phyloP scores from a whole-genome alignment of 1,139 yeast genomes.

The Schizosaccharomyces versatilis region DNA sequence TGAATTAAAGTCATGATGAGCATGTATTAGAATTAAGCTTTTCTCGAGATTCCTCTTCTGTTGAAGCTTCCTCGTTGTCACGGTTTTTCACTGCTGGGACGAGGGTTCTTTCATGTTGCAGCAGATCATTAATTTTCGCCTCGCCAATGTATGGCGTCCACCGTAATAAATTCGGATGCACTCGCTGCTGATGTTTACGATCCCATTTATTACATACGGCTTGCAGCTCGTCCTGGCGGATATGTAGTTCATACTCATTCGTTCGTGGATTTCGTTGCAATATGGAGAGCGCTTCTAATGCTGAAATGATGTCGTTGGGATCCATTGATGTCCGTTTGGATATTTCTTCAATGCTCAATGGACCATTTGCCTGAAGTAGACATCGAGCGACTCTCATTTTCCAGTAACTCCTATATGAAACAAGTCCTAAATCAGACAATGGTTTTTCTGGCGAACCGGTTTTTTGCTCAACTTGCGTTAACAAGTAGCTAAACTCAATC shows the following conservation, averaged over 20 bases:
- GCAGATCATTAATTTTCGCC: neutral
- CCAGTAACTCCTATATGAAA: constrained; percentile 82
- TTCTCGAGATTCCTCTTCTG: too few relatives aligned
- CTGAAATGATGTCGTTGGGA: constrained; percentile 59
- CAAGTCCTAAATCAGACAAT: constrained; percentile 59
- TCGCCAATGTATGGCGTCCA: constrained; percentile 1
- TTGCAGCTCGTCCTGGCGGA: neutral
- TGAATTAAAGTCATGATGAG: neutral
- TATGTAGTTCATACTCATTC: neutral
- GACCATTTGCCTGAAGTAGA: constrained; percentile 18
- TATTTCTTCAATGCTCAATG: constrained; percentile 35
- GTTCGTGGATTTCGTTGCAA: constrained; percentile 24
- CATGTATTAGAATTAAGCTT: neutral
- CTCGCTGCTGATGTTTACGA: neutral
- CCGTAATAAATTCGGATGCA: neutral
- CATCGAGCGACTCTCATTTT: constrained; percentile 36
- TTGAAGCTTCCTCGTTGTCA: neutral
- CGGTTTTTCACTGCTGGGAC: neutral
- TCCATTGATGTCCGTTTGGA: constrained; percentile 65
- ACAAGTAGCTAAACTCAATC: constrained; percentile 70
- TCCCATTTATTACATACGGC: neutral
- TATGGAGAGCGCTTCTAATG: constrained; percentile 54
- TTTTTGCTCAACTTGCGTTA: constrained; percentile 51
- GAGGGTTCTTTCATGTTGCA: neutral
- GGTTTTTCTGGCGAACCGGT: constrained; percentile 93